Percentiles rank a stretch among this genome's conserved stretches.
Conservation (phyloP, 2,329 filamentous ascomycete genomes). For the Fusarium clavum region DNA sequence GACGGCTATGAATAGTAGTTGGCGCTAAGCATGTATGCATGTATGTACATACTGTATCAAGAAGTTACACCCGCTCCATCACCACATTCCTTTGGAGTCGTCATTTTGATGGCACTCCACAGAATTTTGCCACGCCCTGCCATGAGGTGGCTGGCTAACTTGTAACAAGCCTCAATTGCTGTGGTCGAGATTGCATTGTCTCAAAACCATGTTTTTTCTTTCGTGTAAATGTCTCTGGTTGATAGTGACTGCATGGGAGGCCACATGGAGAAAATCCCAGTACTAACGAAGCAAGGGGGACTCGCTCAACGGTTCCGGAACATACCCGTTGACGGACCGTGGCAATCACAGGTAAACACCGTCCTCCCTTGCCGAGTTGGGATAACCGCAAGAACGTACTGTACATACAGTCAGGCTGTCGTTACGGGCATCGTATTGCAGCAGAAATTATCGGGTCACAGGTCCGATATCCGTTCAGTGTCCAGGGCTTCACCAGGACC, state of each 20-base stretch:
- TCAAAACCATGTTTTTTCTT: conserved; percentile 39
- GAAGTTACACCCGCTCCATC: conserved; percentile 22
- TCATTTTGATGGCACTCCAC: conserved; percentile 17
- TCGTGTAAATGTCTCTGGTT: conserved; percentile 7
- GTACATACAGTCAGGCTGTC: conserved; percentile 6
- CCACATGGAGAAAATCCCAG: conserved; percentile 35
- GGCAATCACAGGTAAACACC: conserved; percentile 26
- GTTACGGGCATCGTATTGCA: background rate
- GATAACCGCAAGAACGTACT: background rate
- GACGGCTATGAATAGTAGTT: conserved; percentile 35
- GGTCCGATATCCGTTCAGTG: conserved; percentile 8
- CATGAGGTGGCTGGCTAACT: conserved; percentile 35
- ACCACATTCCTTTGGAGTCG: conserved; percentile 29
- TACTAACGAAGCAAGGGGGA: conserved; percentile 31
- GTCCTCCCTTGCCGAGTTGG: conserved; percentile 25
- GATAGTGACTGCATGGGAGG: conserved; percentile 20
- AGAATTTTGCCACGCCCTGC: conserved; percentile 19
- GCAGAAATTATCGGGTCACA: background rate
- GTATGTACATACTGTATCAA: conserved; percentile 12
- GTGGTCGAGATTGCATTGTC: conserved; percentile 30
- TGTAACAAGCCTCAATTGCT: background rate
- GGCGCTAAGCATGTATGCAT: conserved; percentile 21
- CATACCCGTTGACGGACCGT: conserved; percentile 29
- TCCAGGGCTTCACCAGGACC: background rate
- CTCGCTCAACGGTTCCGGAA: conserved; percentile 30